These are phyloP conservation scores for Hexamita inflata DNA, from an alignment of 208 protist species.

Conservation along the genomic window DNA sequence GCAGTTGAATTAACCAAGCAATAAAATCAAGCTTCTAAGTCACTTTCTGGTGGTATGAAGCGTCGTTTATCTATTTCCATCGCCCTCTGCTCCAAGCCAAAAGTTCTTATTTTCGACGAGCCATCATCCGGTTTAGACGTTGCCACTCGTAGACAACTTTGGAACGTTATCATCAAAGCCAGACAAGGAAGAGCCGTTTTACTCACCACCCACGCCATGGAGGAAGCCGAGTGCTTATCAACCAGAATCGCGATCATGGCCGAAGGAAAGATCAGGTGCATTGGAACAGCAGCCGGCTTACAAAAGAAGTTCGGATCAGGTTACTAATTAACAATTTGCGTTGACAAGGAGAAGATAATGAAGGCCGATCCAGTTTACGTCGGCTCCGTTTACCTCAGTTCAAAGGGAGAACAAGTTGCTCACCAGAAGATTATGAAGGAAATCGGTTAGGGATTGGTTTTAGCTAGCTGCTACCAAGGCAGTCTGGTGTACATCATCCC, in stretches of 20 bases:
- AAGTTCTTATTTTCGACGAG: constrained; percentile 57
- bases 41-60: constrained; percentile 54
- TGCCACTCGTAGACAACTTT: not conserved
- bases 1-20: constrained; percentile 13
- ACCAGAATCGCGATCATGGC: constrained; percentile 56
- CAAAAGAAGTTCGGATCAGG: constrained; percentile 36
- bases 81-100: constrained; percentile 53
- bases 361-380: no score
- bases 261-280: constrained; percentile 42
- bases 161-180: constrained; percentile 21
- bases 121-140: constrained; percentile 29
- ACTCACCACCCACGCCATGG: constrained; percentile 46
- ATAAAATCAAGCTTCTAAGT: not conserved
- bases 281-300: constrained; percentile 35
- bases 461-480: no score
- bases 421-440: no score
- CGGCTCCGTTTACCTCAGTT: no score
- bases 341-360: no score
- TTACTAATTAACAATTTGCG: no score
- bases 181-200: constrained; percentile 19
- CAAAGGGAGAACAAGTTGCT: no score
- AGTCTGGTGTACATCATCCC: no score
- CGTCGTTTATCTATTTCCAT: constrained; percentile 56
- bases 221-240: constrained; percentile 52
- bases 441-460: no score